Base-by-base conservation (phyloP, 805 yeast species). In the Sugiyamaella chiloensis region DNA sequence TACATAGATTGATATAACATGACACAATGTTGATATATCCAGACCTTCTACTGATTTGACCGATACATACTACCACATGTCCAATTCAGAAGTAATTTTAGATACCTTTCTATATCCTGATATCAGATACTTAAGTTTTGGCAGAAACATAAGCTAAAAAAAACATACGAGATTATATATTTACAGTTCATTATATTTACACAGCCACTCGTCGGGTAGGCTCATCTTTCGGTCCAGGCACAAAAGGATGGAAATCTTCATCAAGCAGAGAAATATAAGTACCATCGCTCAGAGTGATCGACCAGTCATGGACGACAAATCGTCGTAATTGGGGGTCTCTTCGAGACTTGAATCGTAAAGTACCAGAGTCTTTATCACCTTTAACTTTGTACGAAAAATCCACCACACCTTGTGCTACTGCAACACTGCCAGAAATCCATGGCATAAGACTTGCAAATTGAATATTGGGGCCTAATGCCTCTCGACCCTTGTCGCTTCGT, bases 361-460 rank as follows among this genome's bases (percentile, higher is more conserved):
- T 71, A 14, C 79, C 82, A 4, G 66, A 60, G 14, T 71, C 73
- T 55, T 75, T 73, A 45, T 76, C 76, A 8, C 98, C 99, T 56
- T 74, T 74, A 30, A 88, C 85, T 29, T 73, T 67, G 58, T 88
- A 89, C 24, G 66, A 65, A 53, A 93, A 78, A 63, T 91, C 85
- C 34, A 93, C 85, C 16, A 76, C 71, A 21, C 96, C 96, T 52
- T 80, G 75, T 52, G 87, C 88, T 24, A 93, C 87, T 57, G 90
- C 88, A 54, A 93, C 70, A 39, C 80, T 78, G 9, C 99, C 99
- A 48, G 74, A 69, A 50, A 91, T 81, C 96, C 96, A 93, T 4
- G 99, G 98, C 70, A 83, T 78, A 29, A 85, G 68, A 23, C 83
- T 80, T 24, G 79, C 76, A 61, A 83, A 88, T 31, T 80, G 80